Conservation (phyloP, 1,139 yeast genomes). For the Diutina sp. region DNA sequence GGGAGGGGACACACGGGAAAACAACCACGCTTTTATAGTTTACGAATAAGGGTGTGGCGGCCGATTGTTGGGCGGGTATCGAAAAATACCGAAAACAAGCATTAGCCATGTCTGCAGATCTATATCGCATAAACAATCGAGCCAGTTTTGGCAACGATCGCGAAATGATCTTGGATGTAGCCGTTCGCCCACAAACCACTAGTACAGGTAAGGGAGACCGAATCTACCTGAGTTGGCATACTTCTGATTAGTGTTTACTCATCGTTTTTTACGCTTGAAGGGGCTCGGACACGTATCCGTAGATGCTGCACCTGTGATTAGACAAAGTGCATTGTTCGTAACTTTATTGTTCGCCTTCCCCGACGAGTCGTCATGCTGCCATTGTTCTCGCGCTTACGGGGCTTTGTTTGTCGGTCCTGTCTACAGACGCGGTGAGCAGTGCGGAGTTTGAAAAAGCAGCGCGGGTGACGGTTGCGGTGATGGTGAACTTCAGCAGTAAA, state of each 20-base stretch:
- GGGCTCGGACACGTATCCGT: background rate
- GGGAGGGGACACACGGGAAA: background rate
- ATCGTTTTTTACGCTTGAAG: background rate
- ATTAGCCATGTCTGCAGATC: background rate
- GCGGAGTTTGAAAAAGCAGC: background rate
- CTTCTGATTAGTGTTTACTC: background rate
- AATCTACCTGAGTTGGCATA: too few species aligned
- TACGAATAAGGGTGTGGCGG: background rate
- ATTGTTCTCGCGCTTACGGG: background rate
- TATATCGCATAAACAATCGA: background rate
- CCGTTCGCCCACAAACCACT: too few species aligned
- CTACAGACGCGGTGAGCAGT: background rate
- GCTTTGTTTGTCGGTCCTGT: background rate
- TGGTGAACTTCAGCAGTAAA: conserved; percentile 31
- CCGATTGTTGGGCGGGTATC: background rate
- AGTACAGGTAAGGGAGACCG: too few species aligned
- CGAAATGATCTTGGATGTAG: background rate
- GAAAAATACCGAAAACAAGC: background rate
- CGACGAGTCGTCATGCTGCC: background rate
- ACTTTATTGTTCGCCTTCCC: background rate
- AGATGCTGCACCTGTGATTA: background rate
- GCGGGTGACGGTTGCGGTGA: conserved; percentile 5
- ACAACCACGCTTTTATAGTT: background rate
- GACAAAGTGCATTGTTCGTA: background rate
- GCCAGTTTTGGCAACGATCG: background rate